Evolutionary conservation across 768 basidiomycete genomes (phyloP), one percentile per base, ranked within the genome.

Genomic region (Amanita molliuscula): DNA sequence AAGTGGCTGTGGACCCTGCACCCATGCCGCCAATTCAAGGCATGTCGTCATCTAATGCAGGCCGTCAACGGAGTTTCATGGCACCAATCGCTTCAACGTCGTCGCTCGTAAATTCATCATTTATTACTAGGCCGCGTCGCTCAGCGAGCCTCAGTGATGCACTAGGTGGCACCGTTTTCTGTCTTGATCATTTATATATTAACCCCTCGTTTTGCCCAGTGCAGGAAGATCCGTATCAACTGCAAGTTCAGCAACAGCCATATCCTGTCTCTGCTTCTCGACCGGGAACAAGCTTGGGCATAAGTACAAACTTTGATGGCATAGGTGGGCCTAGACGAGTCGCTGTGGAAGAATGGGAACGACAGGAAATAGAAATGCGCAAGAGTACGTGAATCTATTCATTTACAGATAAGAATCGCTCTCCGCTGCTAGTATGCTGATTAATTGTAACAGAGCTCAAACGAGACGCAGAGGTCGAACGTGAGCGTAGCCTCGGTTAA

Each of bases 101-200:
- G 44, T 56, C 58, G 2, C 59, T 74, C 23, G 59, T 60, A 36
- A 67, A 68, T 50, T 75, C 77, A 26, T 75, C 76, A 28, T 67
- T 69, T 9, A 67, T 57, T 51, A 70, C 71, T n/a, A 77, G 84
- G 33, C 77, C 82, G 44, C 71, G 86, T 50, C 74, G 86, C 49
- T 88, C 85, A n/a, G 82, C 83, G 13, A 87, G 85, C 61, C 67
- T 88, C 44, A 88, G 84, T 58, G 84, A 88, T 59, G 78, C 80
- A 25, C 60, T 73, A 20, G 62, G 73, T 73, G 56, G 72, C 60
- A 25, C 23, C 8, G 35, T 26, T 42, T 37, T 28, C 59, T 59
- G 50, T 26, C 50, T 18, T 31, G 33, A 20, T 40, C 47, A 31
- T 38, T 25, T 26, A 40, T 31, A 41, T 50, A 1, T 47, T 36